A percentile compares a stretch with the other conserved stretches of the same genome.
These are phyloP conservation scores for Gilbertella persicaria DNA, from an alignment of 371 early-diverging fungal genomes.

Conservation along the genomic window DNA sequence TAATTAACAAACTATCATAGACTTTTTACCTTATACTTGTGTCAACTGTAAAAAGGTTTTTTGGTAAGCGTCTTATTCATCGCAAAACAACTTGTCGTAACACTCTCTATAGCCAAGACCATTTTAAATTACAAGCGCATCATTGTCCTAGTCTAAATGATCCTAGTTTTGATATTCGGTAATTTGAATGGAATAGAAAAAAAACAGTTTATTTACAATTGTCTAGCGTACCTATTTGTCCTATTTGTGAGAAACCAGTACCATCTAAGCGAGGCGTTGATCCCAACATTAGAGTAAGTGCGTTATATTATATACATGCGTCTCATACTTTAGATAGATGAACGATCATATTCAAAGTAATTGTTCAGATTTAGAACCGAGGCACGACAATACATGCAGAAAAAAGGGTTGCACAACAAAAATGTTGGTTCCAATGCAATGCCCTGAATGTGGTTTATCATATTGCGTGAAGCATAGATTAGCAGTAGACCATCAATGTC, in stretches of 20 bases:
- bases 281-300: slow-evolving; percentile 58
- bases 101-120: slow-evolving; percentile 49
- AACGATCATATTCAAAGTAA: slow-evolving; percentile 65
- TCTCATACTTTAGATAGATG: slow-evolving; percentile 29
- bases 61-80: slow-evolving; percentile 38
- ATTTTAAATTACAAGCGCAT: slow-evolving; percentile 62
- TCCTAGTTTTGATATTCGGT: slow-evolving; percentile 52
- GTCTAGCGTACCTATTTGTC: slow-evolving; percentile 62
- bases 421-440: slow-evolving; percentile 58
- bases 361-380: slow-evolving; percentile 50
- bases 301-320: background rate
- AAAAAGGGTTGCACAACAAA: slow-evolving; percentile 57
- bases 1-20: slow-evolving; percentile 19
- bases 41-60: slow-evolving; percentile 55
- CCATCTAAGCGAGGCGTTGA: slow-evolving; percentile 63
- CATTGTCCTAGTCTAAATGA: slow-evolving; percentile 49
- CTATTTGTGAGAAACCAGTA: slow-evolving; percentile 65
- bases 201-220: background rate
- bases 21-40: slow-evolving; percentile 64
- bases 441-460: slow-evolving; percentile 56
- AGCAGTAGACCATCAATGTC: slow-evolving; percentile 61
- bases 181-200: background rate
- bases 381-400: slow-evolving; percentile 57
- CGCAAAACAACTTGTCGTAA: background rate
- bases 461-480: slow-evolving; percentile 69